Conservation (phyloP, 106 monocot species). For the Ottelia alismoides region DNA sequence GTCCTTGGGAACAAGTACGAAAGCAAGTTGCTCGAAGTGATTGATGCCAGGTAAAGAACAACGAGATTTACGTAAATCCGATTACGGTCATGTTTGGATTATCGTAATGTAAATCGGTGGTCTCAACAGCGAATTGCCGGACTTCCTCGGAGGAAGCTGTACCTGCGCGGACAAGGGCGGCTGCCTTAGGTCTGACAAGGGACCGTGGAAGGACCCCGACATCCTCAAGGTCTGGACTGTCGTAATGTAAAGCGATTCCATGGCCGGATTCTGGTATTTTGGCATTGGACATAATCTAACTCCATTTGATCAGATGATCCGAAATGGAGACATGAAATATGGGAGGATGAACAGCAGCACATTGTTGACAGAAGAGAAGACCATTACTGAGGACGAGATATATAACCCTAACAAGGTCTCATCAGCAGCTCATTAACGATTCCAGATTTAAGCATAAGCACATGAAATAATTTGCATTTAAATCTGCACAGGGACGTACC, state of each 20-base stretch:
- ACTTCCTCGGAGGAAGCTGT: conserved; percentile 88
- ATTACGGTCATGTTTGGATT: too few species aligned
- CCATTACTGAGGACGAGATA: conserved; percentile 68
- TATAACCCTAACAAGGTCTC: conserved; percentile 46
- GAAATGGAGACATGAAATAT: conserved; percentile 35
- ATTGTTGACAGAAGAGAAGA: conserved; percentile 48
- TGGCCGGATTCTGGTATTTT: neutral
- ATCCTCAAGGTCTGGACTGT: conserved; percentile 43
- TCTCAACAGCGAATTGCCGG: conserved; percentile 52
- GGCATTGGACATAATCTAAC: neutral
- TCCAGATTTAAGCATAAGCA: too few species aligned
- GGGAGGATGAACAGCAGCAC: conserved; percentile 8
- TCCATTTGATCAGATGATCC: conserved; percentile 43
- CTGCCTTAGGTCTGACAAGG: conserved; percentile 79
- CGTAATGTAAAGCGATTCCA: neutral
- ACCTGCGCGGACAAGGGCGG: conserved; percentile 46
- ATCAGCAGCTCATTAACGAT: too few species aligned
- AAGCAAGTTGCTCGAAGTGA: conserved; percentile 84
- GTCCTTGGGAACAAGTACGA: conserved; percentile 88
- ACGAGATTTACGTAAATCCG: too few species aligned
- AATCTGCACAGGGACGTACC: neutral
- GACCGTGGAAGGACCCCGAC: conserved; percentile 88
- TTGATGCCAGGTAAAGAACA: conserved; percentile 57
- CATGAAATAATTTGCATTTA: too few species aligned
- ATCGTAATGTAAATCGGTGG: too few species aligned